Evolutionary conservation across 139 green algal genomes (phyloP), one percentile per base, ranked within the genome.

Genomic region (Asterochloris erici): DNA sequence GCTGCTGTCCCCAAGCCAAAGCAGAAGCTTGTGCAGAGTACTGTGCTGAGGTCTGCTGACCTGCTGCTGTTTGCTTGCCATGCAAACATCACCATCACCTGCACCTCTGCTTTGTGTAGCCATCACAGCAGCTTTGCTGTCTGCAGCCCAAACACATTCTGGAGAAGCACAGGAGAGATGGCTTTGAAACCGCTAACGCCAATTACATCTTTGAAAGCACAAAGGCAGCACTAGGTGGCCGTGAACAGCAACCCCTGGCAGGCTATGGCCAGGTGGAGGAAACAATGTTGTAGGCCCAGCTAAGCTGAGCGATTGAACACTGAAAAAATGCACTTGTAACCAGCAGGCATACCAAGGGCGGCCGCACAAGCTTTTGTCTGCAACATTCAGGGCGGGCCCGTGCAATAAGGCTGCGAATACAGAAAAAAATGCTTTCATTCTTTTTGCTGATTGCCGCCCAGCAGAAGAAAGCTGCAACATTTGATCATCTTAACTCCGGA

Each of bases 151-250:
- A 63, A n/a, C 63, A 90, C n/a, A 27, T 90, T 10, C 26, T 28
- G 28, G 94, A 98, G 82, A 14, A 81, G 26, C 91, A 97, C 75
- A 87, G 93, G 13, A 86, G 94, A 0, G 94, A 98, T 27, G 94
- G 94, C 47, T 97, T 97, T 82, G 94, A 97, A 79, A 84, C 87
- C 0, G 88, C 86, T 64, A 97, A 92, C 73, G 94, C 94, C 2
- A 92, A 96, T 81, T 90, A 91, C 17, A 97, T 97, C 24, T 97
- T 98, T 83, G 87, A 92, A 27, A 92, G 84, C 83, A 97, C 94
- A 1, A 88, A 83, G 6, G 62, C 90, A 69, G 89, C 26, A 27
- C 4, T 27, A 14, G 28, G 14, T 10, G 28, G 61, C 14, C 17
- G n/a, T 11, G 23, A 38, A 63, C 0, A 10, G 23, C 77, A 81